Conservation (phyloP, 176 grass and related monocot genomes). For the Saccharum spontaneum region DNA sequence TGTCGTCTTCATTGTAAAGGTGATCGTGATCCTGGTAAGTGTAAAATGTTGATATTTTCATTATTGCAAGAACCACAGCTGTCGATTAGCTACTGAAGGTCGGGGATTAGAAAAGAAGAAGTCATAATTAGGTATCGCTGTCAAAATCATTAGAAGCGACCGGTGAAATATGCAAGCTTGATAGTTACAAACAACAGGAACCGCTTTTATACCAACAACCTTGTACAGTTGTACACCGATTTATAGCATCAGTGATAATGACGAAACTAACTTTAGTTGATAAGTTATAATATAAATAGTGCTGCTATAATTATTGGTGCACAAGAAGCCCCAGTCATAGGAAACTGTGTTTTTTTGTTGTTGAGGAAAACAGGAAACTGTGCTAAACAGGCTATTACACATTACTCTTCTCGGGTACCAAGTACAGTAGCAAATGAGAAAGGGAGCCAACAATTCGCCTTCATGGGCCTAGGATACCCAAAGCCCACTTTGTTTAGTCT, state of each 20-base stretch:
- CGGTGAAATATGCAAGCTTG: background rate
- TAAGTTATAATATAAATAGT: background rate
- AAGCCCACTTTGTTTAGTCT: too few relatives aligned
- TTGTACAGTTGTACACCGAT: constrained; percentile 5
- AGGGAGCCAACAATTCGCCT: too few relatives aligned
- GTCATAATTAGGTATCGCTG: background rate
- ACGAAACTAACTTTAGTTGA: background rate
- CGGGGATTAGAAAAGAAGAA: background rate
- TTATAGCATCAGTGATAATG: background rate
- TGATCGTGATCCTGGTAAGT: background rate
- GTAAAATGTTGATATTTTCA: constrained; percentile 1
- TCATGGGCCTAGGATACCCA: too few relatives aligned
- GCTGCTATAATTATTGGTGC: too few relatives aligned
- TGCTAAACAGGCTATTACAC: too few relatives aligned
- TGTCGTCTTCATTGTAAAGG: constrained; percentile 36
- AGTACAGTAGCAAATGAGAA: too few relatives aligned
- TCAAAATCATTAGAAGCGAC: constrained; percentile 19
- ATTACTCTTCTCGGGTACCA: too few relatives aligned
- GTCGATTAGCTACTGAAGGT: background rate
- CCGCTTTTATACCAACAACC: background rate
- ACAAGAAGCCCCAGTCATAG: too few relatives aligned
- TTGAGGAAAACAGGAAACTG: too few relatives aligned
- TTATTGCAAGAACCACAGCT: background rate
- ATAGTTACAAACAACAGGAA: constrained; percentile 3
- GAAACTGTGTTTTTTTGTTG: too few relatives aligned